A percentile compares a stretch with the other conserved stretches of the same genome.
Evolutionary conservation across 2,329 filamentous ascomycete genomes (phyloP).

Genomic region (Penicillium sp.): DNA sequence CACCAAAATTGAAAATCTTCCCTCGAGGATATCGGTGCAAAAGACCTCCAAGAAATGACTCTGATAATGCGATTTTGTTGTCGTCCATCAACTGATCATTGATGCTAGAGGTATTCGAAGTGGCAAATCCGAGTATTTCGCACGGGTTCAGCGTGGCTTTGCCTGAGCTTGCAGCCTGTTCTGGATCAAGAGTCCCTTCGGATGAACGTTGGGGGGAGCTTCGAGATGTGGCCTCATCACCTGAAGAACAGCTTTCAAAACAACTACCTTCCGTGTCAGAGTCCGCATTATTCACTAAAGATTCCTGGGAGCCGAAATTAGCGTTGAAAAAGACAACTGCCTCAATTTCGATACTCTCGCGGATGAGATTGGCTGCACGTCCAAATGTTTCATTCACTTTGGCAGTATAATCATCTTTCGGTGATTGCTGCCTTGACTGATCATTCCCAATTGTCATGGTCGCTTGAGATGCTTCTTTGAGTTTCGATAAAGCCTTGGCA

Average conservation of each 20-base stretch:
- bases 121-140: conserved; percentile 16
- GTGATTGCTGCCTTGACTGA: neutral
- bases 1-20: conserved; percentile 49
- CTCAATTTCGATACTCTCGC: conserved; percentile 42
- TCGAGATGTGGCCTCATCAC: conserved; percentile 4
- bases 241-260: conserved; percentile 14
- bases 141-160: conserved; percentile 6
- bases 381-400: conserved; percentile 35
- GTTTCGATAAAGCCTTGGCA: neutral
- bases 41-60: conserved; percentile 44
- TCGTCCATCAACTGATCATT: conserved; percentile 18
- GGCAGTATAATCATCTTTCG: conserved; percentile 4
- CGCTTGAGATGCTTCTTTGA: neutral
- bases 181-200: neutral
- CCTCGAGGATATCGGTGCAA: conserved; percentile 50
- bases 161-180: neutral
- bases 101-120: conserved; percentile 25
- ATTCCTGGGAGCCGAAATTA: conserved; percentile 9
- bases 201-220: neutral
- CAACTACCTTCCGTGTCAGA: conserved; percentile 8
- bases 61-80: conserved; percentile 33
- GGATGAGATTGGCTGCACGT: conserved; percentile 45
- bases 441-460: neutral
- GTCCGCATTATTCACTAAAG: conserved; percentile 1
- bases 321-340: conserved; percentile 34